Conservation (phyloP, 352 stramenopile species). For the Peronospora belbahrii region DNA sequence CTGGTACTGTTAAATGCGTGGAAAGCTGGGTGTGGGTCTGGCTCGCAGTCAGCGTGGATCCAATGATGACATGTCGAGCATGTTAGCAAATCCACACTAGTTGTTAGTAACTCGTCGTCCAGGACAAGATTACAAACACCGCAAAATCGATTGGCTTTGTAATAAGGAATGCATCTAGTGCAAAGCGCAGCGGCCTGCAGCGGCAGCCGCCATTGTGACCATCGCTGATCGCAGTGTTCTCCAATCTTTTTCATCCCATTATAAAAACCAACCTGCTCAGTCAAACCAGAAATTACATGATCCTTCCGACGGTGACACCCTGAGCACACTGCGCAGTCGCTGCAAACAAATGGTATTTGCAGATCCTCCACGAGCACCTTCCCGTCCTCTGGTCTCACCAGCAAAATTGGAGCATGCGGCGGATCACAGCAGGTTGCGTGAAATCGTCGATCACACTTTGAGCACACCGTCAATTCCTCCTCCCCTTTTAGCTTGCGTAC, state of each 20-base stretch:
- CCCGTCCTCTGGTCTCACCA: constrained; percentile 49
- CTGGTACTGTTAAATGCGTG: constrained; percentile 22
- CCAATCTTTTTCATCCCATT: background rate
- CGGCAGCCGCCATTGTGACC: constrained; percentile 69
- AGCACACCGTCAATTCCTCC: constrained; percentile 49
- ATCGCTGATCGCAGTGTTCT: constrained; percentile 13
- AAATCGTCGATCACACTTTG: constrained; percentile 42
- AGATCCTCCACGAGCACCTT: constrained; percentile 53
- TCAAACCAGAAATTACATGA: background rate
- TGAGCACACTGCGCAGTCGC: constrained; percentile 49
- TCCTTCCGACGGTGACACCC: constrained; percentile 34
- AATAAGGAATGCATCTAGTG: constrained; percentile 48
- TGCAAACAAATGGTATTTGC: constrained; percentile 64
- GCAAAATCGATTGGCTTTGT: constrained; percentile 65
- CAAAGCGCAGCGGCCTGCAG: constrained; percentile 62
- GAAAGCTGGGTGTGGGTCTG: constrained; percentile 56
- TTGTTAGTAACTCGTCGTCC: constrained; percentile 34
- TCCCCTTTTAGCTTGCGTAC: background rate
- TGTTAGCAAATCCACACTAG: constrained; percentile 46
- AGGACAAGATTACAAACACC: constrained; percentile 53
- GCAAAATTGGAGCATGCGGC: constrained; percentile 46
- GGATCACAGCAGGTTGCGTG: constrained; percentile 76
- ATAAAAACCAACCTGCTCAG: background rate
- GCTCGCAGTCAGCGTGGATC: constrained; percentile 76
- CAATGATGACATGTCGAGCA: constrained; percentile 76